phyloP scores from a whole-genome alignment of 2,329 filamentous ascomycete species.

The Aspergillus costaricaensis region DNA sequence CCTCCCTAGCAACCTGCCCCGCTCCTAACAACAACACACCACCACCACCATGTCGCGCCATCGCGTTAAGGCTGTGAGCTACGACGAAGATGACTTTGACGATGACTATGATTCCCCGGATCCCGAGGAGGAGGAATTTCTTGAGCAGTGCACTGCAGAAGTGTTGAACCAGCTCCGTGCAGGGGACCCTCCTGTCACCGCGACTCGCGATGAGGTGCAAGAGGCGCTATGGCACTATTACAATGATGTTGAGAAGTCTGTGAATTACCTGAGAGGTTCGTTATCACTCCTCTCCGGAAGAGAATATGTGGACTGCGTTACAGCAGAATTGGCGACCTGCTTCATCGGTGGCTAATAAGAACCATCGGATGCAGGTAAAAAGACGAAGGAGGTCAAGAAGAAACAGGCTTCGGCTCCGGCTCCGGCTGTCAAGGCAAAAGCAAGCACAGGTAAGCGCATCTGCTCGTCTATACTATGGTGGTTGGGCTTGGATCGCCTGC shows the following conservation, averaged over 20 bases:
- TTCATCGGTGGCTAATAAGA: slow-evolving; percentile 8
- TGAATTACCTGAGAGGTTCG: slow-evolving; percentile 73
- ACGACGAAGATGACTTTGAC: slow-evolving; percentile 46
- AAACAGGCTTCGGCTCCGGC: slow-evolving; percentile 24
- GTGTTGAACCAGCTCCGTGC: slow-evolving; percentile 67
- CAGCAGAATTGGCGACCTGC: background rate
- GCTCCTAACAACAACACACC: slow-evolving; percentile 9
- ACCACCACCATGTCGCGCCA: slow-evolving; percentile 45
- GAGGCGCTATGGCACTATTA: slow-evolving; percentile 95
- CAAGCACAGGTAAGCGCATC: slow-evolving; percentile 28
- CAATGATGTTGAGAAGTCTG: slow-evolving; percentile 84
- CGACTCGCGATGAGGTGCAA: slow-evolving; percentile 74
- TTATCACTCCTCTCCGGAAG: background rate
- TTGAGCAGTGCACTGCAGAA: slow-evolving; percentile 66
- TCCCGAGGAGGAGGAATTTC: slow-evolving; percentile 53
- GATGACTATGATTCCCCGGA: slow-evolving; percentile 46
- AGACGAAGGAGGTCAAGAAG: slow-evolving; percentile 40
- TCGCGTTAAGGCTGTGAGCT: slow-evolving; percentile 47
- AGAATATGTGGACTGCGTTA: background rate
- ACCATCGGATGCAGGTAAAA: slow-evolving; percentile 30
- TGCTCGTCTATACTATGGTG: slow-evolving; percentile 19
- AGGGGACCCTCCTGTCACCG: slow-evolving; percentile 59
- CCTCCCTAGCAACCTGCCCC: slow-evolving; percentile 8
- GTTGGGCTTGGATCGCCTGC: slow-evolving; percentile 32
- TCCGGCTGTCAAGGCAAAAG: slow-evolving; percentile 25